Evolutionary conservation across 441 rosid genomes (phyloP).

Genomic region (Breynia disticha): DNA sequence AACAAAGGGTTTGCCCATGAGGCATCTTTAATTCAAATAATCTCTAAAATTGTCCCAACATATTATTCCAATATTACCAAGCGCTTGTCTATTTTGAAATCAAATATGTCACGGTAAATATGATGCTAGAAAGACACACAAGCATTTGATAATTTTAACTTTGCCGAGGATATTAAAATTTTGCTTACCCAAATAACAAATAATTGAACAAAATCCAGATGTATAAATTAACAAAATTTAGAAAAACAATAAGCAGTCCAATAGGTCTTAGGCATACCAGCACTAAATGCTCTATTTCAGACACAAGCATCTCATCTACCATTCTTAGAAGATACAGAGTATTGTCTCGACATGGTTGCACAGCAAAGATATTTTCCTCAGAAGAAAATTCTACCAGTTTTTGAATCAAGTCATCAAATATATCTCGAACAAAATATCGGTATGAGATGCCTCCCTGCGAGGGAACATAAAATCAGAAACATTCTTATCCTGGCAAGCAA

Average conservation of each 20-base stretch:
- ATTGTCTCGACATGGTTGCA: conserved; percentile 96
- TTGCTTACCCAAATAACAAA: too few relatives aligned
- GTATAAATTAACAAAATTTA: too few relatives aligned
- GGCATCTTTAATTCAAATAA: background rate
- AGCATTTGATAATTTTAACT: too few relatives aligned
- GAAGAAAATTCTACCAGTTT: conserved; percentile 69
- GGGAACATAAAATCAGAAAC: conserved; percentile 9
- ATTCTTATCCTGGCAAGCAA: background rate
- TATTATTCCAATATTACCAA: background rate
- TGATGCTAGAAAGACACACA: background rate
- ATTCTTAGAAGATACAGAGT: conserved; percentile 70
- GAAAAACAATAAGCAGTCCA: background rate
- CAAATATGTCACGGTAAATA: too few relatives aligned
- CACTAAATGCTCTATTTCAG: conserved; percentile 68
- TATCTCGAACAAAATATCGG: conserved; percentile 63
- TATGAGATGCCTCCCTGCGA: conserved; percentile 54
- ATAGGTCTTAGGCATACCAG: conserved; percentile 40
- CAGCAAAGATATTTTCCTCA: conserved; percentile 79
- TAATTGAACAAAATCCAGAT: too few relatives aligned
- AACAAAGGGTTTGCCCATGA: background rate
- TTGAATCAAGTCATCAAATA: conserved; percentile 63
- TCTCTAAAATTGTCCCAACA: background rate
- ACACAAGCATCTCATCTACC: conserved; percentile 85
- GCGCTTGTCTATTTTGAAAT: background rate
- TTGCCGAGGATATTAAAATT: too few relatives aligned